phyloP scores from a whole-genome alignment of 2,329 filamentous ascomycete species.

The Magnaporthiopsis incrustans region DNA sequence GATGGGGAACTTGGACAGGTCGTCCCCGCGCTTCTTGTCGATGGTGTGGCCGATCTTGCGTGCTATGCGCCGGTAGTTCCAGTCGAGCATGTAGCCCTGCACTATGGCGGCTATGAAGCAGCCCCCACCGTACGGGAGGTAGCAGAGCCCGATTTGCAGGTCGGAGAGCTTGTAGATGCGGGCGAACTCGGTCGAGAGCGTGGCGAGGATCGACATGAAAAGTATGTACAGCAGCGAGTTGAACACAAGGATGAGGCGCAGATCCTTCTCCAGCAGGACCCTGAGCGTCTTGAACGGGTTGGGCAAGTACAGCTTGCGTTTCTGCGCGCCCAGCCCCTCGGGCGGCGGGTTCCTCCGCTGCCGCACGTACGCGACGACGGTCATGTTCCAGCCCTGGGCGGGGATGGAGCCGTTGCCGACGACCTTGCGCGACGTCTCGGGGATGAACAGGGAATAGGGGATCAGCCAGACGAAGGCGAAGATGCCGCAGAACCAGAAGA shows the following conservation, averaged over 20 bases:
- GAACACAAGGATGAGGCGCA: constrained; percentile 44
- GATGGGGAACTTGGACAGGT: constrained; percentile 44
- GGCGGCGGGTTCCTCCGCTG: constrained; percentile 24
- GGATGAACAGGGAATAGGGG: constrained; percentile 47
- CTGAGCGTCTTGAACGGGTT: constrained; percentile 48
- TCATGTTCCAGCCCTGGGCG: constrained; percentile 50
- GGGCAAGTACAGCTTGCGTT: constrained; percentile 40
- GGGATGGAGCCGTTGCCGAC: constrained; percentile 57
- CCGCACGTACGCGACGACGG: constrained; percentile 40
- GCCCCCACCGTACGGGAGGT: constrained; percentile 44
- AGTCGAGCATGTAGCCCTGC: constrained; percentile 53
- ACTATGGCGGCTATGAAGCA: constrained; percentile 38
- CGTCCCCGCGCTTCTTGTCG: constrained; percentile 47
- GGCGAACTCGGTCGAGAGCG: constrained; percentile 42
- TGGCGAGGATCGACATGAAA: constrained; percentile 46
- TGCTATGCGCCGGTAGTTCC: constrained; percentile 65
- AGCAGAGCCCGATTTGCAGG: constrained; percentile 45
- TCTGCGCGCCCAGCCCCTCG: constrained; percentile 24
- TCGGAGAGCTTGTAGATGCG: constrained; percentile 43
- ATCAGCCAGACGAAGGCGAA: constrained; percentile 41
- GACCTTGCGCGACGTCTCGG: constrained; percentile 50
- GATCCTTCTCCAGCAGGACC: constrained; percentile 49
- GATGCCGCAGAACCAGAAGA: constrained; percentile 63
- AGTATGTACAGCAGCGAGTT: constrained; percentile 47
- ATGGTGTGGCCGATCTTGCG: constrained; percentile 52